Conservation (phyloP, 495 filamentous ascomycete species). For the Tuber borchii region DNA sequence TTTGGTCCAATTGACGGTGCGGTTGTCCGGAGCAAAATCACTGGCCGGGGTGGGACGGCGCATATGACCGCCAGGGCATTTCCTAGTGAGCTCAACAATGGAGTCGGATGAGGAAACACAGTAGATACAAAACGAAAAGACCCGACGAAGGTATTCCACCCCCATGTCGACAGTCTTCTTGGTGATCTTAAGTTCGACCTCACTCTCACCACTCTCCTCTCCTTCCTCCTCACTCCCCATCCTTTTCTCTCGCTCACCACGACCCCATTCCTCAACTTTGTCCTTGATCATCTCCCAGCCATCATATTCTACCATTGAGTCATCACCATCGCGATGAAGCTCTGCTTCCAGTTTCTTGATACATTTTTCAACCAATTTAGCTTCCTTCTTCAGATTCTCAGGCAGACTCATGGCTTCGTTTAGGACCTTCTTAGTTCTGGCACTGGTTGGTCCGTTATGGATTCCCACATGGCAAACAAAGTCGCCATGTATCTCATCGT, state of each 20-base stretch:
- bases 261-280: constrained; percentile 61
- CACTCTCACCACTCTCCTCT: constrained; percentile 66
- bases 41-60: constrained; percentile 68
- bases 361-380: constrained; percentile 39
- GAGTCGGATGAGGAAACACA: constrained; percentile 98
- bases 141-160: constrained; percentile 91
- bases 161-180: constrained; percentile 93
- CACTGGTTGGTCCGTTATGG: constrained; percentile 76
- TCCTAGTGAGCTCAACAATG: constrained; percentile 86
- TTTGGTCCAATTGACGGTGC: constrained; percentile 98
- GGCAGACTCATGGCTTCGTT: constrained; percentile 43
- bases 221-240: constrained; percentile 54
- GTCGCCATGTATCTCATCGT: constrained; percentile 84
- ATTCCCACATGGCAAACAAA: constrained; percentile 97
- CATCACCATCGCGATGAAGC: constrained; percentile 51
- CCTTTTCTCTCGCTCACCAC: constrained; percentile 65
- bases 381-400: constrained; percentile 41
- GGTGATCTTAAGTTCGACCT: constrained; percentile 63
- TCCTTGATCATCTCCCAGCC: constrained; percentile 59
- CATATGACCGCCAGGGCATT: constrained; percentile 93
- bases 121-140: constrained; percentile 99
- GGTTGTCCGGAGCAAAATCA: constrained; percentile 86
- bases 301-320: constrained; percentile 35
- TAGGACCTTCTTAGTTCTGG: constrained; percentile 82
- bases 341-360: constrained; percentile 74